Evolutionary conservation across 106 monocot genomes (phyloP).

Genomic region (Hemerocallis citrina): DNA sequence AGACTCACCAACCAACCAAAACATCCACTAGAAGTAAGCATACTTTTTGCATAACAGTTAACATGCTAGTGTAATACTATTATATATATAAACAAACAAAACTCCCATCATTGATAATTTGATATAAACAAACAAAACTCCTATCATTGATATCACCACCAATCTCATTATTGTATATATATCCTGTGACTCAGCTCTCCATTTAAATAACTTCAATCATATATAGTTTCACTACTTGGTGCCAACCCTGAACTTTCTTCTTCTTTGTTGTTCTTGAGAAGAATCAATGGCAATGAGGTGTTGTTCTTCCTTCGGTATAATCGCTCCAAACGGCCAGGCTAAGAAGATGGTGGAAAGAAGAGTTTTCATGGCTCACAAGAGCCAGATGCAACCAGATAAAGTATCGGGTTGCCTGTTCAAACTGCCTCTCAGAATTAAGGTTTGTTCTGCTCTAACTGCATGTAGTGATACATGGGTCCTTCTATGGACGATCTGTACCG

Average conservation of each 20-base stretch:
- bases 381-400: background rate
- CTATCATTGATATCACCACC: background rate
- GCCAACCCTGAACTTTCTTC: background rate
- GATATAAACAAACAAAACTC: background rate
- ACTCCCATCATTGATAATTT: background rate
- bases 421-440: background rate
- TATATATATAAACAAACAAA: background rate
- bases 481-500: background rate
- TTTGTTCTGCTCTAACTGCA: background rate
- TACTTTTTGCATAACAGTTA: too few relatives aligned
- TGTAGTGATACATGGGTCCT: too few relatives aligned
- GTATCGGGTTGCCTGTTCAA: slow-evolving; percentile 3
- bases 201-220: background rate
- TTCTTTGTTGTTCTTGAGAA: background rate
- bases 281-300: slow-evolving; percentile 18
- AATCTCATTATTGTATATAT: background rate
- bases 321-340: background rate
- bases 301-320: background rate
- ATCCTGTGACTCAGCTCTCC: background rate
- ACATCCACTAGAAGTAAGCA: too few relatives aligned
- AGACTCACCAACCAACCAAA: slow-evolving; percentile 4
- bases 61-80: too few relatives aligned
- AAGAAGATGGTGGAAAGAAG: background rate
- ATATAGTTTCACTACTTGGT: background rate
- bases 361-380: slow-evolving; percentile 12